A percentile compares a stretch with the other conserved stretches of the same genome.
Conservation (phyloP, 768 basidiomycete species). For the Rhodotorula sphaerocarpa region DNA sequence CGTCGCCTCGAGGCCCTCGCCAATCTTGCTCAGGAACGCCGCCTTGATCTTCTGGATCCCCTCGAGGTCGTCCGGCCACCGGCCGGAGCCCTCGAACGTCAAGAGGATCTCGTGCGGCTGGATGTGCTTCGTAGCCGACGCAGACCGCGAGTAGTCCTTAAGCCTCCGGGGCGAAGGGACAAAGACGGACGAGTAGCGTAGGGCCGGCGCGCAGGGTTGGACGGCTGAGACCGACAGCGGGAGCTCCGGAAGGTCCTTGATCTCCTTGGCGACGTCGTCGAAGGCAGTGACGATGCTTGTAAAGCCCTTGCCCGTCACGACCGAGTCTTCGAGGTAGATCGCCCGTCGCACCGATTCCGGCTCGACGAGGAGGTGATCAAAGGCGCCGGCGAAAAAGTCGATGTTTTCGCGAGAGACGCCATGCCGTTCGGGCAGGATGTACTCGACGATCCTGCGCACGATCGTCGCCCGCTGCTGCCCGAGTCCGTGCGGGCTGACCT, state of each 20-base stretch:
- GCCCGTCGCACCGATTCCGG: constrained; percentile 43
- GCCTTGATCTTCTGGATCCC: constrained; percentile 92
- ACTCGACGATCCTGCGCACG: constrained; percentile 62
- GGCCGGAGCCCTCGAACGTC: constrained; percentile 83
- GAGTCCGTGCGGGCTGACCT: constrained; percentile 12
- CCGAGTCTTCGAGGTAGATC: constrained; percentile 42
- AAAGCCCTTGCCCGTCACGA: constrained; percentile 43
- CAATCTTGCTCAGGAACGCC: constrained; percentile 79
- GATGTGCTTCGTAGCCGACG: constrained; percentile 46
- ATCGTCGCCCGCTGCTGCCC: constrained; percentile 69
- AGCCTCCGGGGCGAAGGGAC: constrained; percentile 65
- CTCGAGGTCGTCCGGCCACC: constrained; percentile 88
- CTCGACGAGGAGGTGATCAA: constrained; percentile 40
- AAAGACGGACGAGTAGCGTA: constrained; percentile 75
- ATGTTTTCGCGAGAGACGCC: constrained; percentile 48
- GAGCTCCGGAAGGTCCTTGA: constrained; percentile 65
- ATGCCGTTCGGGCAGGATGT: constrained; percentile 70
- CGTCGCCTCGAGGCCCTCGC: constrained; percentile 54
- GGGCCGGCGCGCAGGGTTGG: constrained; percentile 60
- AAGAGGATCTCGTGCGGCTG: constrained; percentile 66
- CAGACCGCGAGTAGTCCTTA: constrained; percentile 27
- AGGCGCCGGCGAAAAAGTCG: constrained; percentile 46
- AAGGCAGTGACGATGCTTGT: constrained; percentile 62
- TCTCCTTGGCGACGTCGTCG: constrained; percentile 62
- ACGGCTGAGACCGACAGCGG: constrained; percentile 71